Base-by-base conservation (phyloP, 192 early-diverging fungal genomes). In the Mortierella antarctica region DNA sequence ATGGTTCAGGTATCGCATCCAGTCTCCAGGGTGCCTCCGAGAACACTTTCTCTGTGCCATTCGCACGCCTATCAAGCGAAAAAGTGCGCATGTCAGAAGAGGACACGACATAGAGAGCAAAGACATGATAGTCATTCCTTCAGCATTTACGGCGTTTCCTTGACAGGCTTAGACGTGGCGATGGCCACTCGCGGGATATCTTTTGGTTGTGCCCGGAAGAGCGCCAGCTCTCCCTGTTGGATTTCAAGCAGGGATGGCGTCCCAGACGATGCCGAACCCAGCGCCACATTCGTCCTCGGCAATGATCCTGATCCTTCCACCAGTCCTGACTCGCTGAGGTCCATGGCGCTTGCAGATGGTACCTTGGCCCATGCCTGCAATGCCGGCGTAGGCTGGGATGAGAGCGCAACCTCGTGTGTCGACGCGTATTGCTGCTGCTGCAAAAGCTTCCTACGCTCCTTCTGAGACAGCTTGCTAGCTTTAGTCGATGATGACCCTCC, bases 391-490 rank as follows among this genome's bases (percentile, higher is more conserved):
- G 50, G 45, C 42, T 0, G 63, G 15, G 54, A 45, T n/a, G 55
- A 23, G 70, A 73, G 52, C 56, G 65, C 52, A 51, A 44, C 53
- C 46, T 75, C 55, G 23, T 73, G 41, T 57, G 63, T 20, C 6
- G 41, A 47, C 5, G 60, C 23, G 21, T 42, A 44, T n/a, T 65
- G 42, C 45, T 83, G 72, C 20, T 76, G 72, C 23, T 76, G 69
- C 42, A 71, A 41, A 21, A 75, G 45, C 40, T 75, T 75, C 10
- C 72, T 21, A 13, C 82, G 63, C 66, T 83, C 82, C 45, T 78
- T 77, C 49, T 83, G 82, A 11, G 82, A 83, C 61, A 83, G 20
- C 50, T 79, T 79, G 23, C 15, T 65, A 12, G 69, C 12, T n/a
- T 78, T 83, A n/a, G 52, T 40, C 7, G 18, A 10, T 42, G 58